Base-by-base conservation (phyloP, 129 eudicot genomes). In the Arctium lappa region DNA sequence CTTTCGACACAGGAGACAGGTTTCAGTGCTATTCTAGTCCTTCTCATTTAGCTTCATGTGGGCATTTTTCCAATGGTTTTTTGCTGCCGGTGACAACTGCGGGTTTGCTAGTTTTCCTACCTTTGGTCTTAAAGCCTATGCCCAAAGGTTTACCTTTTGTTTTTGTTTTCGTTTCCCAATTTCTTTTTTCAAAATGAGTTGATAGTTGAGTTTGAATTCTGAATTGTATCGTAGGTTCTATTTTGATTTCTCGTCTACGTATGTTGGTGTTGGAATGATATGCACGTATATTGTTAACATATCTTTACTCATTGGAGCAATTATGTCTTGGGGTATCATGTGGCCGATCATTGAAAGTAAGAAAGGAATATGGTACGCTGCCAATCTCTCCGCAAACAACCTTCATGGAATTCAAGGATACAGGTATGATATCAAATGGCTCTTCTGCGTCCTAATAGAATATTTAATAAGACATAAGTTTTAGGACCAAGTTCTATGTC, bases 361-460 rank as follows among this genome's bases (percentile, higher is more conserved):
- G 86, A 83, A 87, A 82, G 94, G 94, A 27, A 29, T 15, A n/a
- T 91, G 94, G 94, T 91, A 87, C 30, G 8, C 65, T 5, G 88
- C 86, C 37, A 69, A 79, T n/a, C 69, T 88, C 40, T 60, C 88
- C 6, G 85, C 80, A 73, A 85, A 79, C 70, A 89, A 88, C 68
- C 89, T 91, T 82, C 92, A 89, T 72, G 92, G 94, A 69, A 82
- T 91, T 75, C 90, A 87, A 73, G 94, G 94, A 69, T 91, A 91
- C 80, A 87, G 90, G 94, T 91, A 44, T 38, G 30, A 50, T 30
- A 90, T 22, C 27, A 8, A 1, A 8, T 10, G 53, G 12, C 13
- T 44, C 53, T 8, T 44, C 0, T 44, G 53, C 53, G 9, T 44
- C 12, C 2, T 44, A 44, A 8, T 44, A 44, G 13, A 44, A 44